A percentile compares a stretch with the other conserved stretches of the same genome.
Conservation (phyloP, 2,329 filamentous ascomycete genomes). For the Colletotrichum trifolii region DNA sequence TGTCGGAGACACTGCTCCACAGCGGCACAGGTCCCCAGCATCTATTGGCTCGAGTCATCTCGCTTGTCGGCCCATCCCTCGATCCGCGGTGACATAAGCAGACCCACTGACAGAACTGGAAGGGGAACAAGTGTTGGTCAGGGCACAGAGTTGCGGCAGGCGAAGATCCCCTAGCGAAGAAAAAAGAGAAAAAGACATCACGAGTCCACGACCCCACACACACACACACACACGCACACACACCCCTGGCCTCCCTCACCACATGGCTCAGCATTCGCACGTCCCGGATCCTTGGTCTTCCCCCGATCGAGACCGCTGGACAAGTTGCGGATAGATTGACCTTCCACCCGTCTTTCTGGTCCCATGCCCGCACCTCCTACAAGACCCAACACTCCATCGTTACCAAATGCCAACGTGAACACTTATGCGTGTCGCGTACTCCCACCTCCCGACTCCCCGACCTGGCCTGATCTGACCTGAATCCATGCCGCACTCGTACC, state of each 20-base stretch:
- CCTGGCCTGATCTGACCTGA: not conserved
- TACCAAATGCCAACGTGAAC: too few species aligned
- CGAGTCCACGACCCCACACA: not conserved
- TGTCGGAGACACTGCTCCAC: too few species aligned
- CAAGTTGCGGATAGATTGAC: constrained; percentile 33
- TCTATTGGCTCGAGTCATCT: too few species aligned
- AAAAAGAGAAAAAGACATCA: not conserved
- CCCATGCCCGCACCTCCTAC: too few species aligned
- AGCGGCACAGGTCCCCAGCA: too few species aligned
- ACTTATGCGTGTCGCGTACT: too few species aligned
- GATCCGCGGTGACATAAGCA: not conserved
- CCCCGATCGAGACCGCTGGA: constrained; percentile 16
- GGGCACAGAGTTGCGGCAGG: constrained; percentile 31
- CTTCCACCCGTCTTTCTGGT: not conserved
- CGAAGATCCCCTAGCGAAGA: not conserved
- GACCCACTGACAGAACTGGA: not conserved
- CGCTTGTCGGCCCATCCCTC: not conserved
- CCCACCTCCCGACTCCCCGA: not conserved
- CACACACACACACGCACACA: too few species aligned
- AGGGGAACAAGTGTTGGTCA: constrained; percentile 7
- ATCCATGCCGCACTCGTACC: not conserved
- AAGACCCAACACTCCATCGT: too few species aligned
- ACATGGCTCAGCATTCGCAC: constrained; percentile 1
- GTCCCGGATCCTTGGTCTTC: constrained; percentile 12
- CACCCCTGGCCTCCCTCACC: not conserved